phyloP scores from a whole-genome alignment of 371 early-diverging fungal genomes.

The Mucor lusitanicus region DNA sequence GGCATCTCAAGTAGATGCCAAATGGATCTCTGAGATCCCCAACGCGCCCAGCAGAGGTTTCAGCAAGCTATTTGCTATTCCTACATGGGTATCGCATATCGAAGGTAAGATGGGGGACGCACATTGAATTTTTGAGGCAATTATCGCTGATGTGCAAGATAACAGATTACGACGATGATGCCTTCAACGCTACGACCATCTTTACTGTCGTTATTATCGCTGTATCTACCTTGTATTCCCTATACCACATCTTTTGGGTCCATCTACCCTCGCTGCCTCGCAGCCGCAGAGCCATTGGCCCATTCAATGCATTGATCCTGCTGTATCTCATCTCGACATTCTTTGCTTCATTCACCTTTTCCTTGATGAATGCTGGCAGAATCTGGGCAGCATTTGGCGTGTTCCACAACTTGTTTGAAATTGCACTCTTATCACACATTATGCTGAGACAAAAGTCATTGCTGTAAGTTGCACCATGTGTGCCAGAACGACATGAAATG shows the following conservation, averaged over 20 bases:
- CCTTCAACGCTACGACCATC: constrained; percentile 22
- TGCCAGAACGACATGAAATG: not conserved
- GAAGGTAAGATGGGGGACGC: constrained; percentile 15
- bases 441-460: constrained; percentile 19
- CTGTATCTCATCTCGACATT: constrained; percentile 43
- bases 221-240: constrained; percentile 9
- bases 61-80: constrained; percentile 26
- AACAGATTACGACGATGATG: constrained; percentile 24
- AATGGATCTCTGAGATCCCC: constrained; percentile 27
- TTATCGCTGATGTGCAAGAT: not conserved
- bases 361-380: constrained; percentile 49
- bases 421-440: constrained; percentile 31
- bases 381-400: constrained; percentile 54
- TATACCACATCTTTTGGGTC: constrained; percentile 11
- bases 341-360: constrained; percentile 35
- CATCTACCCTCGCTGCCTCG: constrained; percentile 11
- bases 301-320: constrained; percentile 37
- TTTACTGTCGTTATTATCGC: constrained; percentile 23
- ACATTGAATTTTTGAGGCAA: not conserved
- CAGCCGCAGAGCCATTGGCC: constrained; percentile 7
- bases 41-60: constrained; percentile 18
- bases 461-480: constrained; percentile 5
- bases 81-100: constrained; percentile 32
- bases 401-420: constrained; percentile 50
- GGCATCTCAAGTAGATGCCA: constrained; percentile 5